Evolutionary conservation across 225 moss, liverwort and hornwort genomes (phyloP), one percentile per base, ranked within the genome.

Genomic region (Rhytidiadelphus loreus): DNA sequence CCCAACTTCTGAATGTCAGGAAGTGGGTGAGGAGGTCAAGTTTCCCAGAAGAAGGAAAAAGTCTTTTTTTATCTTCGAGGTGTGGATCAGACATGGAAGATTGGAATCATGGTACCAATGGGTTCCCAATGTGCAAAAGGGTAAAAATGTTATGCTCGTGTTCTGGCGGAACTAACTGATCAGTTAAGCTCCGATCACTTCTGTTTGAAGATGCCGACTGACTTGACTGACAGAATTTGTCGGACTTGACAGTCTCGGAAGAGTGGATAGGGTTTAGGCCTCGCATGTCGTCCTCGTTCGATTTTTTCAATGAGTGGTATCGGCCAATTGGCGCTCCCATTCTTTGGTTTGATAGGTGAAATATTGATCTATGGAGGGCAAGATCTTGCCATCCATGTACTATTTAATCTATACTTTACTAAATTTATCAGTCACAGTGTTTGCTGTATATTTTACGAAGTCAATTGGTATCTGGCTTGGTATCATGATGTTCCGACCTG

Each of bases 251-350:
- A 75, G 74, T 62, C 82, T 85, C 58, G 83, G 59, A 41, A 44
- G 65, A 64, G 43, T 77, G 85, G 59, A 76, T 48, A 85, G 81
- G 21, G 18, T 61, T 81, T 71, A 66, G 72, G 74, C 78, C 83
- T 60, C 41, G 16, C 39, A 53, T 84, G 77, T 88, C n/a, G 77
- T 88, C n/a, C 59, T 77, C 70, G 30, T 46, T 66, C 75, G 79
- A 90, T 91, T 91, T 88, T 89, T 93, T 88, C 52, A 78, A 59
- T 39, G 86, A 74, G 77, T 89, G 90, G 46, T 70, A 57, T 83
- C 23, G 72, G 92, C 90, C 80, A 90, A 92, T 90, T 93, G 90
- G 83, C 90, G 48, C 55, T 76, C 80, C 79, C 89, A 92, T 89
- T 92, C 83, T 80, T 87, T 77, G 86, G 78, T 78, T 89, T 73